Evolutionary conservation across 192 early-diverging fungal genomes (phyloP), one percentile per base, ranked within the genome.

Genomic region (Pilaira anomala): DNA sequence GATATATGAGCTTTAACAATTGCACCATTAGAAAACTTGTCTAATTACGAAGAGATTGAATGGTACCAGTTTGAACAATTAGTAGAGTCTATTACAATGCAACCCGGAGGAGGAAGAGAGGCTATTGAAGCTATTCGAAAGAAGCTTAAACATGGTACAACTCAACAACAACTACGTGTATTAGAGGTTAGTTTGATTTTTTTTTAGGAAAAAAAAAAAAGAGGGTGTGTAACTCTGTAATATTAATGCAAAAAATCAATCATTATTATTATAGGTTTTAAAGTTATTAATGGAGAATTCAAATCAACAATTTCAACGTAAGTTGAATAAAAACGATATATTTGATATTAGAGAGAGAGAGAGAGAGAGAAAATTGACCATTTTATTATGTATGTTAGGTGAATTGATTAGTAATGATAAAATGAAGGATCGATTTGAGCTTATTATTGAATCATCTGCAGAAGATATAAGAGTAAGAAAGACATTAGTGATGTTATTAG

Each of bases 31-130:
- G 73, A 74, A 41, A 41, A 49, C n/a, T 56, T 74, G 0, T 74
- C 66, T 46, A 69, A 74, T 48, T 69, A 69, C 50, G 73, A 74
- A 53, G 73, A 74, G 19, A 59, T 68, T 13, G 73, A 74, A 18
- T 74, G 73, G 73, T 69, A 68, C 59, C 46, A 65, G 25, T 61
- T 74, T 41, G 67, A 74, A 26, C 73, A 74, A 22, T 50, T 74
- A 39, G 36, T 55, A 13, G 73, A 74, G 36, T 63, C 56, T 13
- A 74, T 74, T 28, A 33, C 62, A 18, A 74, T 74, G 62, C 73
- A 74, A 30, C 62, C 65, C 28, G 48, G 22, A 18, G 73, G 73
- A 4, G 63, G 67, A 21, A 44, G 67, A 62, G 73, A 74, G 41
- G 73, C 73, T 19, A 50, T 69, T 2, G 63, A 68, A 24, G 68